A percentile compares a stretch with the other conserved stretches of the same genome.
These are phyloP conservation scores for Lentinula raphanica DNA, from an alignment of 768 basidiomycete genomes.

Conservation along the genomic window DNA sequence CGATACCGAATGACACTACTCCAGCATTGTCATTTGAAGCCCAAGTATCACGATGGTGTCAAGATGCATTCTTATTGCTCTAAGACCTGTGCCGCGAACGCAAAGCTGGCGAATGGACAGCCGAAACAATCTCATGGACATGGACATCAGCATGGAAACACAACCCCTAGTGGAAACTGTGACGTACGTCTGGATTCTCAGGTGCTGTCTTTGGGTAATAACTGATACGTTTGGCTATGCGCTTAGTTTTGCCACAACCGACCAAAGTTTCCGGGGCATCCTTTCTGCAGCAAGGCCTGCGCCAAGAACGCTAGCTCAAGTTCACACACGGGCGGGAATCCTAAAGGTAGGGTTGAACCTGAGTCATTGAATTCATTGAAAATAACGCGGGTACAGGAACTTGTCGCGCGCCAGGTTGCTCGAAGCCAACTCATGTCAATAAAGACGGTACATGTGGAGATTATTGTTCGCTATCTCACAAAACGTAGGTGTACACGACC, in stretches of 20 bases:
- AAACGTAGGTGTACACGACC: conserved; percentile 32
- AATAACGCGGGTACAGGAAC: conserved; percentile 21
- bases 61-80: conserved; percentile 56
- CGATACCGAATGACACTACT: no score
- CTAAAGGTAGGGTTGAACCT: background rate
- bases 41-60: conserved; percentile 51
- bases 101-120: conserved; percentile 27
- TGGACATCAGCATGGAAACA: conserved; percentile 14
- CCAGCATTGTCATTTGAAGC: conserved; percentile 51
- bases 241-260: conserved; percentile 52
- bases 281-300: conserved; percentile 61
- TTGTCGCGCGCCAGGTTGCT: conserved; percentile 50
- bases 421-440: conserved; percentile 36
- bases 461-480: conserved; percentile 49
- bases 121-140: conserved; percentile 8
- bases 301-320: conserved; percentile 38
- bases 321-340: conserved; percentile 9
- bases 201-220: background rate
- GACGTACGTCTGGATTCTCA: conserved; percentile 31
- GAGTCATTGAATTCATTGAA: no score
- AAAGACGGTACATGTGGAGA: conserved; percentile 34
- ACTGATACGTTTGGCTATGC: conserved; percentile 6
- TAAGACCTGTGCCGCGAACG: conserved; percentile 51
- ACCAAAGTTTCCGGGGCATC: conserved; percentile 58
- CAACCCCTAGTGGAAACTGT: conserved; percentile 36